A percentile compares a stretch with the other conserved stretches of the same genome.
Evolutionary conservation across 176 grass and related monocot genomes (phyloP).

Genomic region (Cymbopogon citratus): DNA sequence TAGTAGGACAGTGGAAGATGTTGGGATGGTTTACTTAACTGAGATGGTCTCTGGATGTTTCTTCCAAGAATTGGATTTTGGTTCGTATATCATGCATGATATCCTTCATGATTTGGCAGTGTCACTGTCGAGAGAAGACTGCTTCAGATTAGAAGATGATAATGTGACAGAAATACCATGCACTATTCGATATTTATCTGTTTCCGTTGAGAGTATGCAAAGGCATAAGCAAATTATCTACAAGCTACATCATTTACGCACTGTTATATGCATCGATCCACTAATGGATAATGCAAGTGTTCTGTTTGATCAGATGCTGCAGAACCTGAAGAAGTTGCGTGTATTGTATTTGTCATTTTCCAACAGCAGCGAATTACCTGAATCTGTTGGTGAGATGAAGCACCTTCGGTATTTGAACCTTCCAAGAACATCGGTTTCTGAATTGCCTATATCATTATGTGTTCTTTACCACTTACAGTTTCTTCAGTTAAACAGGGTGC

Average conservation of each 20-base stretch:
- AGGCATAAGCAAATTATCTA: neutral
- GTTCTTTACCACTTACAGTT: slow-evolving; percentile 15
- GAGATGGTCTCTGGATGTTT: neutral
- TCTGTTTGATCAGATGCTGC: neutral
- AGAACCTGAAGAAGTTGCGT: slow-evolving; percentile 14
- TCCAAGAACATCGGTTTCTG: neutral
- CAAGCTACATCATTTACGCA: neutral
- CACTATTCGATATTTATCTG: neutral
- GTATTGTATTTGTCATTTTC: slow-evolving; percentile 6
- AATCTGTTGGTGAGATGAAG: slow-evolving; percentile 18
- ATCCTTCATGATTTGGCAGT: slow-evolving; percentile 3
- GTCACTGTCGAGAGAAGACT: slow-evolving; percentile 1
- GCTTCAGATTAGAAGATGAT: slow-evolving; percentile 11
- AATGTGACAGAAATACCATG: neutral
- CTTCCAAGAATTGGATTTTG: neutral
- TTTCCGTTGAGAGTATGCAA: neutral
- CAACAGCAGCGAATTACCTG: neutral
- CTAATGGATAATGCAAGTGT: neutral
- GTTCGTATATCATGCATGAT: neutral
- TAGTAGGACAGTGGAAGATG: neutral
- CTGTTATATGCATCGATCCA: neutral
- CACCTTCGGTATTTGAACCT: slow-evolving; percentile 21
- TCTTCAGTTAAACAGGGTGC: neutral
- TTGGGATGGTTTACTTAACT: neutral
- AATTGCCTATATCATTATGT: slow-evolving; percentile 16